Conservation (phyloP, 345 rosid species). For the Aurinia saxatilis region DNA sequence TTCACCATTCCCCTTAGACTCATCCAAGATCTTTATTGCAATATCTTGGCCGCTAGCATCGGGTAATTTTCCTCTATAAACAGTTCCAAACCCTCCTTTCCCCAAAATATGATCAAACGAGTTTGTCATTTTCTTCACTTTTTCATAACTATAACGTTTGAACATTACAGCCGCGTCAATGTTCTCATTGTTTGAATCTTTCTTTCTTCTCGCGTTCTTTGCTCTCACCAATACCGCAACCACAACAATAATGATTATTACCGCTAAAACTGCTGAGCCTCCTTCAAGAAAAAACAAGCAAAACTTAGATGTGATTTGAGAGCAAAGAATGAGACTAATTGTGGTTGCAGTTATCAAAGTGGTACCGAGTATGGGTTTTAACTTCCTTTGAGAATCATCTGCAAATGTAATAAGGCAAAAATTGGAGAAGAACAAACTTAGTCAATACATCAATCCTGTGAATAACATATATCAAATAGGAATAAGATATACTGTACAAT, state of each 20-base stretch:
- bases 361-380: conserved; percentile 18
- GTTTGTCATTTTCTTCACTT: conserved; percentile 28
- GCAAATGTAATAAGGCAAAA: not conserved
- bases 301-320: too few species aligned
- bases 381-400: conserved; percentile 4
- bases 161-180: conserved; percentile 21
- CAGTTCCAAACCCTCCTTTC: conserved; percentile 33
- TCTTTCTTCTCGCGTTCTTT: not conserved
- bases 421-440: too few species aligned
- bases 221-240: conserved; percentile 1
- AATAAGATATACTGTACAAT: too few species aligned
- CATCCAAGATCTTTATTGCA: conserved; percentile 33
- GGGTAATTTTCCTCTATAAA: too few species aligned
- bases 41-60: conserved; percentile 23
- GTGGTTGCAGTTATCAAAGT: not conserved
- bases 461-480: too few species aligned
- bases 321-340: too few species aligned
- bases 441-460: too few species aligned
- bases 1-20: conserved; percentile 32
- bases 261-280: not conserved
- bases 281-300: not conserved
- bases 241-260: not conserved
- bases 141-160: conserved; percentile 22
- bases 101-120: conserved; percentile 29
- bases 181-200: not conserved